Percentiles rank a stretch among this genome's conserved stretches.
These are phyloP conservation scores for Aspergillus glaucus DNA, from an alignment of 2,329 filamentous ascomycete genomes.

Conservation along the genomic window DNA sequence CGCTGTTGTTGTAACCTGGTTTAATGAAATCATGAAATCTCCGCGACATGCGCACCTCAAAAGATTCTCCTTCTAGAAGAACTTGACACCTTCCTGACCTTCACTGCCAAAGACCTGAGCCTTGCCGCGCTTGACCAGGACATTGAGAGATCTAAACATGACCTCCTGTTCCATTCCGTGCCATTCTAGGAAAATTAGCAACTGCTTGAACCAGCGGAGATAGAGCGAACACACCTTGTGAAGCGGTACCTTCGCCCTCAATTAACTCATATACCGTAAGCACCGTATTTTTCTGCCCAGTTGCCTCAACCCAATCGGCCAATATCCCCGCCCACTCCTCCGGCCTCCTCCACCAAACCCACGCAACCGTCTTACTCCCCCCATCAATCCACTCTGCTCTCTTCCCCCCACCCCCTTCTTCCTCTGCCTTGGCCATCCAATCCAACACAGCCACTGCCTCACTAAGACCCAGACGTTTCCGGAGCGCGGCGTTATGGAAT, in stretches of 20 bases:
- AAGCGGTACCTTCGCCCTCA: constrained; percentile 73
- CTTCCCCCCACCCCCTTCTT: constrained; percentile 41
- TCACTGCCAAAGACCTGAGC: constrained; percentile 90
- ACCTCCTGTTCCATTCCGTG: constrained; percentile 81
- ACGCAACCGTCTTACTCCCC: constrained; percentile 52
- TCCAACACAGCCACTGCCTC: constrained; percentile 51
- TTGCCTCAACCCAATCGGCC: constrained; percentile 76
- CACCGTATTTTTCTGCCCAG: constrained; percentile 80
- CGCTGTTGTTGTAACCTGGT: too few species aligned
- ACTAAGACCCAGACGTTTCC: constrained; percentile 43
- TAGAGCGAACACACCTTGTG: constrained; percentile 49
- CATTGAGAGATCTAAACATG: constrained; percentile 68
- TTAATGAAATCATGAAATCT: not conserved
- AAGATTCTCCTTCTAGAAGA: constrained; percentile 57
- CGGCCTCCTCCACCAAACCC: constrained; percentile 77
- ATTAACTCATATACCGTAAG: constrained; percentile 87
- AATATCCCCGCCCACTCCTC: constrained; percentile 85
- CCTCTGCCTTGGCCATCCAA: constrained; percentile 49
- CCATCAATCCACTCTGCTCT: constrained; percentile 55
- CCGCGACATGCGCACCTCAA: not conserved
- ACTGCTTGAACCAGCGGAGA: not conserved
- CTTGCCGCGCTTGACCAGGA: constrained; percentile 83
- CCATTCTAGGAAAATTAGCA: constrained; percentile 55
- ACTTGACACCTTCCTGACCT: constrained; percentile 88
- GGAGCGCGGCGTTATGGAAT: constrained; percentile 46